Conservation (phyloP, 2,329 filamentous ascomycete species). For the Paraconiothyrium brasiliense region DNA sequence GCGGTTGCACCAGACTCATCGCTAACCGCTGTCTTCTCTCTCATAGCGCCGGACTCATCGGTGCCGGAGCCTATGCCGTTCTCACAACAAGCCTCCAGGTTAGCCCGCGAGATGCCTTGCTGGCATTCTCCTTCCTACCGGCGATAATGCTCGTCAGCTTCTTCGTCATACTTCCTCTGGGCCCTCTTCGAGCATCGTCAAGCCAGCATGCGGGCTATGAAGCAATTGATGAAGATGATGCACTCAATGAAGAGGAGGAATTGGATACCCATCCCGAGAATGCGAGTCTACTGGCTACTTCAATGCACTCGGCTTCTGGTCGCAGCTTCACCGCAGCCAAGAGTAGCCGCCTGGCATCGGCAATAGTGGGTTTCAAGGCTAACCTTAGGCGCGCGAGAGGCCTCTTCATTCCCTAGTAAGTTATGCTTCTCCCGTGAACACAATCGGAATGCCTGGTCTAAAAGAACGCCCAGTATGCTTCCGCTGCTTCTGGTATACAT, state of each 20-base stretch:
- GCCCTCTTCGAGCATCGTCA: constrained; percentile 64
- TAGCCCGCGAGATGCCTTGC: constrained; percentile 75
- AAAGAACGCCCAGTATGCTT: constrained; percentile 71
- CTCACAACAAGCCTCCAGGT: constrained; percentile 83
- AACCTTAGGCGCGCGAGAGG: constrained; percentile 72
- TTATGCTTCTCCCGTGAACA: constrained; percentile 14
- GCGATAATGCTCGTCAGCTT: constrained; percentile 85
- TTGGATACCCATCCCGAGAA: constrained; percentile 34
- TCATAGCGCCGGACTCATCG: constrained; percentile 75
- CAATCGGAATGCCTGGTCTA: constrained; percentile 16
- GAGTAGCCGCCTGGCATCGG: constrained; percentile 23
- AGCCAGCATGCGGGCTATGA: constrained; percentile 63
- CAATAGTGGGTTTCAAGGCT: constrained; percentile 50
- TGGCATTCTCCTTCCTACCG: constrained; percentile 82
- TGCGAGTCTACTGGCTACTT: constrained; percentile 48
- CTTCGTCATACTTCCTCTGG: constrained; percentile 80
- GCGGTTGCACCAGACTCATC: background rate
- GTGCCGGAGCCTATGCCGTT: constrained; percentile 86
- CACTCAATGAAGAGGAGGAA: constrained; percentile 37
- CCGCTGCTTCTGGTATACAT: constrained; percentile 92
- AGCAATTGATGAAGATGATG: constrained; percentile 56
- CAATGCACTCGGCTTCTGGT: constrained; percentile 42
- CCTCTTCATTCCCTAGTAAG: constrained; percentile 76
- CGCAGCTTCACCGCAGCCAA: constrained; percentile 34
- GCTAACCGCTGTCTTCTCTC: background rate